Base-by-base conservation (phyloP, 108 stramenopile genomes). In the Nitzschia sp. region DNA sequence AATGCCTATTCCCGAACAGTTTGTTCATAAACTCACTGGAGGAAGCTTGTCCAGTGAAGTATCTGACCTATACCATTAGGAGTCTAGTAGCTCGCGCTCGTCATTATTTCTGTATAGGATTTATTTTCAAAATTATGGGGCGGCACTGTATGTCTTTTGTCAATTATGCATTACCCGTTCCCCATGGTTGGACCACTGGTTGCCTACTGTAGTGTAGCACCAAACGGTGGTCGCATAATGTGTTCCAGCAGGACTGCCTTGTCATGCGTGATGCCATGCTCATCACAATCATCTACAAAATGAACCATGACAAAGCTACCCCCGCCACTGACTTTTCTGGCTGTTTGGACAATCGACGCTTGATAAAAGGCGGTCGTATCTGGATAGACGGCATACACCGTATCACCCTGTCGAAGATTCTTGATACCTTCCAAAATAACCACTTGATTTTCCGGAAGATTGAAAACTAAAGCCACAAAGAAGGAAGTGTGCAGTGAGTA, bases 1-100 rank as follows among this genome's bases (percentile, higher is more conserved):
- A 84, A 71, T 84, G 46, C 96, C 97, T n/a, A 95, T 98, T 77
- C 98, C 98, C 14, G 98, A 98, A 70, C 97, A 98, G 77, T 98
- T 95, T 70, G 74, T 83, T 21, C 94, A 96, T 80, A 91, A 78
- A 40, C 41, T 98, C 25, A 73, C 73, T 10, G 74, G 77, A 60
- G 90, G 86, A 11, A 57, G 61, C 40, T 63, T 94, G 10, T 74
- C 76, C 8, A 89, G 86, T 48, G 86, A 92, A 39, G 92, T 96
- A 10, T 95, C 96, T 22, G 96, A 96, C 63, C 79, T 96, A 9
- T 96, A 96, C 70, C 86, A 89, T 75, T 92, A 83, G 71, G 62
- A 26, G 22, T 26, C 58, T 15, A n/a, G 34, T 34, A 3, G 29
- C 29, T 34, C 5, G 29, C 29, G 5, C 3, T 5, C 29, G 29